phyloP scores from a whole-genome alignment of 1,139 yeast genomes.

The Pichia sp. region DNA sequence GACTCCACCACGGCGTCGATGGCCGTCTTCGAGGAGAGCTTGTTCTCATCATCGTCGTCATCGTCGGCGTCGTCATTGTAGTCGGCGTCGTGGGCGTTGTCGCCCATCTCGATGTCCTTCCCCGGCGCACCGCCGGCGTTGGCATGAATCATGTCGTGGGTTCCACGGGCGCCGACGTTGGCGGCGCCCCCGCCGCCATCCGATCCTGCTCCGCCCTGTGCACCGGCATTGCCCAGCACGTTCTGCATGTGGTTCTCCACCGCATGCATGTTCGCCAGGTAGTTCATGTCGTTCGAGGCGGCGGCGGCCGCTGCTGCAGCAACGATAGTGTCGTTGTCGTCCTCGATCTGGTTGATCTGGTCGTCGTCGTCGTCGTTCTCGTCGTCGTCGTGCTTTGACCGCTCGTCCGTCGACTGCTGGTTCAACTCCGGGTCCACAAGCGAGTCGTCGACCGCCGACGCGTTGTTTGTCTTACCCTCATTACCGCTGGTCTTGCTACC shows the following conservation, averaged over 20 bases:
- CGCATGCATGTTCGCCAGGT: conserved; percentile 1
- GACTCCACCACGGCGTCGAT: conserved; percentile 9
- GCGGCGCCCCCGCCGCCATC: neutral
- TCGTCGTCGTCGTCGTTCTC: neutral
- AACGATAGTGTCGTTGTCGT: neutral
- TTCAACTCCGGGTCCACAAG: conserved; percentile 7
- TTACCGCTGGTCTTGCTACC: neutral
- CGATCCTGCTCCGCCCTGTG: neutral
- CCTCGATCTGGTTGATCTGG: conserved; percentile 5
- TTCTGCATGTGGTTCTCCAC: conserved; percentile 4
- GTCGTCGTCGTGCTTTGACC: neutral
- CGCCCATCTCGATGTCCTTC: neutral
- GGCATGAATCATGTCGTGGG: neutral
- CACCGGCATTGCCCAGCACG: neutral
- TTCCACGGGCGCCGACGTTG: neutral
- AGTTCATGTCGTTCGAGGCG: neutral
- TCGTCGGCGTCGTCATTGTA: neutral
- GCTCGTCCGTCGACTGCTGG: neutral
- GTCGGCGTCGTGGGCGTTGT: neutral
- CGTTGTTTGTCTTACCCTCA: neutral
- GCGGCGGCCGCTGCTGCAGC: neutral
- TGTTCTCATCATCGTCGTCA: neutral
- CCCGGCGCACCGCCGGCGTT: neutral
- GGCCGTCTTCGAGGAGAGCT: conserved; percentile 5
- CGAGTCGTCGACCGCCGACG: conserved; percentile 3